Base-by-base conservation (phyloP, 2,329 filamentous ascomycete species). In the Trichoderma sp. region DNA sequence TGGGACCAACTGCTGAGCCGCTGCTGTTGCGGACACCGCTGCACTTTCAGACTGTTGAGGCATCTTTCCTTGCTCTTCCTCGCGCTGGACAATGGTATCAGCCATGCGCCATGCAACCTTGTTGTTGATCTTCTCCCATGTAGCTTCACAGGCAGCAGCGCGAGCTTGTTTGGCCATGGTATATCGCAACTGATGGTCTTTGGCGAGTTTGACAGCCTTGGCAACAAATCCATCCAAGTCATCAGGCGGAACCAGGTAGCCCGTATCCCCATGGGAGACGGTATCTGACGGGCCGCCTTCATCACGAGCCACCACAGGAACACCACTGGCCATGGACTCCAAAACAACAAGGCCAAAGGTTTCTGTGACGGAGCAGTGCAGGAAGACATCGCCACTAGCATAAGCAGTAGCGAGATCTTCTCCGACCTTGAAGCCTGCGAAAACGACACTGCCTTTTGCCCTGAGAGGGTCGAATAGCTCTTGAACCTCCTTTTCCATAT, bases 91-190 rank as follows among this genome's bases (percentile, higher is more conserved):
- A 59, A 87, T 85, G n/a, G 80, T 81, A 61, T 86, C 83, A 3
- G 83, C 80, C 79, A 91, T 86, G 68, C 86, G 84, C 84, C 87
- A 88, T 3, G 90, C 90, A 1, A 91, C 89, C 59, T 86, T 87
- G 73, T 90, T 90, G 79, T 90, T 90, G 77, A 91, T 90, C 79
- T 86, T 89, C 69, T 91, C 88, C 90, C 90, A 92, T 0, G 88
- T 91, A 3, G 87, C 89, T 59, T 88, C 83, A 70, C 86, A 85
- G 0, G 89, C 90, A 70, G 88, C 85, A 24, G 76, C 75, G 64
- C 89, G 83, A 1, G 87, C 85, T 10, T 82, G 79, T 0, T 69
- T 68, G 2, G 81, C 79, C 79, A 91, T 85, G 1, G 72, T 75
- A 5, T 73, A 61, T 8, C 87, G 82, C 18, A 86, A 76, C 0